A percentile compares a stretch with the other conserved stretches of the same genome.
These are phyloP conservation scores for Fusarium sp. DNA, from an alignment of 2,329 filamentous ascomycete species.

Conservation along the genomic window DNA sequence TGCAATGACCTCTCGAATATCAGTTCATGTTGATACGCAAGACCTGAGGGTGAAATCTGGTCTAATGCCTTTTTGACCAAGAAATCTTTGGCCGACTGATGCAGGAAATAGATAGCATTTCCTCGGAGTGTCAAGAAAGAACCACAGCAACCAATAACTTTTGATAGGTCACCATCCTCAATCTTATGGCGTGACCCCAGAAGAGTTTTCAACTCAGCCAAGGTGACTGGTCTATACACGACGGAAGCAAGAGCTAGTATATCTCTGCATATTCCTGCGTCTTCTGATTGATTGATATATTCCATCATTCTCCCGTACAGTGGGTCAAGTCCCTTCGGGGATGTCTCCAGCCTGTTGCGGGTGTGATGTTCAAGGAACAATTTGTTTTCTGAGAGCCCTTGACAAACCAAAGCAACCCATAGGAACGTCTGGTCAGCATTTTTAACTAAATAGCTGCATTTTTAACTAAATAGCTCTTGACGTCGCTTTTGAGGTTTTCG, in stretches of 20 bases:
- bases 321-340: accelerated
- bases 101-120: accelerated
- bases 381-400: accelerated
- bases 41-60: accelerated
- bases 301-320: background rate
- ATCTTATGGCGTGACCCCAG: accelerated
- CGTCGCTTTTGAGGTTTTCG: accelerated
- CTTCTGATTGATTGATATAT: background rate
- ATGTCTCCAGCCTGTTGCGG: accelerated
- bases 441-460: accelerated
- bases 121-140: accelerated
- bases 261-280: accelerated
- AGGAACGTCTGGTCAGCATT: background rate
- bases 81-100: background rate
- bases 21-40: accelerated
- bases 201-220: background rate
- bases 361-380: accelerated
- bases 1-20: accelerated
- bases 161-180: accelerated
- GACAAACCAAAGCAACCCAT: background rate
- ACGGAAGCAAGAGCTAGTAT: background rate
- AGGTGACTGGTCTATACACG: accelerated
- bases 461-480: accelerated
- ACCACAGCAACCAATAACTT: accelerated
- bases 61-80: accelerated